Evolutionary conservation across 2,329 filamentous ascomycete genomes (phyloP).

Genomic region (Pyrenochaeta sp.): DNA sequence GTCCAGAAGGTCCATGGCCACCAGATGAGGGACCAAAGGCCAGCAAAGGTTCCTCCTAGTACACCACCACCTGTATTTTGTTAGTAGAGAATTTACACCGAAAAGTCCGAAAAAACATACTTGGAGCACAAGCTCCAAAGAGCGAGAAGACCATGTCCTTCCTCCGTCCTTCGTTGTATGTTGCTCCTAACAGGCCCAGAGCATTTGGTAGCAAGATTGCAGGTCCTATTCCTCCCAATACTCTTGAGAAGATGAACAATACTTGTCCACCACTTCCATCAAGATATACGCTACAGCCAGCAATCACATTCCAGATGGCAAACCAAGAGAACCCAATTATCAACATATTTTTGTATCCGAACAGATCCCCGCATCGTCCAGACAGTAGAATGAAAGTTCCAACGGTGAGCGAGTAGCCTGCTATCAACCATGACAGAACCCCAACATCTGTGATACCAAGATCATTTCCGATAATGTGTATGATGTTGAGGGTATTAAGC

Average conservation of each 20-base stretch:
- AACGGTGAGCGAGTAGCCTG: constrained; percentile 59
- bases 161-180: constrained; percentile 64
- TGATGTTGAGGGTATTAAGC: constrained; percentile 47
- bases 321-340: constrained; percentile 61
- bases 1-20: constrained; percentile 64
- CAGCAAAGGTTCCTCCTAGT: constrained; percentile 53
- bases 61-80: constrained; percentile 45
- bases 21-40: constrained; percentile 56
- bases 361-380: constrained; percentile 60
- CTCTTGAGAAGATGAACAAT: constrained; percentile 49
- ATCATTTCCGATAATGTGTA: constrained; percentile 54
- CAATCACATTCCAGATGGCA: constrained; percentile 57
- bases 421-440: constrained; percentile 59
- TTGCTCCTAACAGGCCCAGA: constrained; percentile 67
- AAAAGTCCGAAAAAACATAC: constrained; percentile 8
- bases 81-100: constrained; percentile 2
- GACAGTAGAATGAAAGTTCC: constrained; percentile 62
- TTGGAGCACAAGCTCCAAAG: constrained; percentile 61
- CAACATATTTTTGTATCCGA: constrained; percentile 60
- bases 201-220: constrained; percentile 71
- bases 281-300: constrained; percentile 55
- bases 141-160: constrained; percentile 68
- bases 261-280: constrained; percentile 33
- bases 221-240: constrained; percentile 63
- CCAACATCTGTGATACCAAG: constrained; percentile 51